Evolutionary conservation across 768 basidiomycete species (phyloP).

Genomic region (Hysterangium stoloniferum): DNA sequence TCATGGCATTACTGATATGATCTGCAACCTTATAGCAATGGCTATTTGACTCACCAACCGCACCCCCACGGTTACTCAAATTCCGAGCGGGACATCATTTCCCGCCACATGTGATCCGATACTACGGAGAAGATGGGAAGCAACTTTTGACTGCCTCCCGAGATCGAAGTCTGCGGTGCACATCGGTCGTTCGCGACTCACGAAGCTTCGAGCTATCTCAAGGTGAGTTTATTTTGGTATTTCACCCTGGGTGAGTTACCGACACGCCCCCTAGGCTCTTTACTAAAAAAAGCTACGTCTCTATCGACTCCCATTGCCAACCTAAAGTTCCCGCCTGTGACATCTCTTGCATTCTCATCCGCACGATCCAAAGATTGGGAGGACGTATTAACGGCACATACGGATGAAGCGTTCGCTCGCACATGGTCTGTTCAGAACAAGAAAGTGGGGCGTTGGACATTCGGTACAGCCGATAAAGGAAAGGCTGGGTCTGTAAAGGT

Average conservation of each 20-base stretch:
- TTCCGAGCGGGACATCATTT: conserved; percentile 87
- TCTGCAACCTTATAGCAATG: conserved; percentile 70
- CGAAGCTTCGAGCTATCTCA: conserved; percentile 92
- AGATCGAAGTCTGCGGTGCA: conserved; percentile 84
- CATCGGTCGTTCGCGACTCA: conserved; percentile 91
- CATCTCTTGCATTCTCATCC: conserved; percentile 69
- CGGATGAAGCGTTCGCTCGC: conserved; percentile 72
- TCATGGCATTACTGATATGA: too few species aligned
- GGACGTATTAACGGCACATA: conserved; percentile 86
- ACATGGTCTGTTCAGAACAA: conserved; percentile 87
- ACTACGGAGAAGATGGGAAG: conserved; percentile 97
- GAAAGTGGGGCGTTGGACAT: conserved; percentile 65
- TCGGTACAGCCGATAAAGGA: conserved; percentile 48
- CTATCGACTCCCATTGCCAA: conserved; percentile 73
- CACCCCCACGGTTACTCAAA: conserved; percentile 82
- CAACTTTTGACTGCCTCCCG: conserved; percentile 81
- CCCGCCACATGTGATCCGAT: conserved; percentile 87
- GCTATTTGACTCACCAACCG: conserved; percentile 88
- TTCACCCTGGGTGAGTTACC: not conserved
- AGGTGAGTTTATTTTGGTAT: conserved; percentile 36
- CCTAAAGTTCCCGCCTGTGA: conserved; percentile 79
- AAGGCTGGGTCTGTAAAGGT: conserved; percentile 68
- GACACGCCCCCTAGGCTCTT: conserved; percentile 48
- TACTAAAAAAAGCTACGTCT: conserved; percentile 70
- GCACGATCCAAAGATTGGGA: conserved; percentile 94